phyloP scores from a whole-genome alignment of 345 rosid genomes.

The Eucalyptus sp. region DNA sequence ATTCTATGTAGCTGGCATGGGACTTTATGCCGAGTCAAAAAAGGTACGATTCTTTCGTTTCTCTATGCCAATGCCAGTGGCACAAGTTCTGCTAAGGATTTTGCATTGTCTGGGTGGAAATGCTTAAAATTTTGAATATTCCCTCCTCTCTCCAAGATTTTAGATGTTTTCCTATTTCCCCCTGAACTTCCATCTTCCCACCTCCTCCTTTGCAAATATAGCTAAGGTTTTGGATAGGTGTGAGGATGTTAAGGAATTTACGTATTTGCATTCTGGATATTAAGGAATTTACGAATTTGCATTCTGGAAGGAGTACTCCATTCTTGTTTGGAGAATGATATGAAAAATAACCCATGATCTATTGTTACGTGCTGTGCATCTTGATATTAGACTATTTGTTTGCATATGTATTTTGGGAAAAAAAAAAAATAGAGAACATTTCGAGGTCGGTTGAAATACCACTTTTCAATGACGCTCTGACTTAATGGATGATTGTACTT shows the following conservation, averaged over 20 bases:
- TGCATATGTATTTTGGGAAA: background rate
- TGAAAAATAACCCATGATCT: background rate
- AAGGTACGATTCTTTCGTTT: slow-evolving; percentile 35
- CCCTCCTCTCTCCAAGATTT: background rate
- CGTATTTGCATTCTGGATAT: background rate
- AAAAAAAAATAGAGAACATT: background rate
- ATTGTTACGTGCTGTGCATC: background rate
- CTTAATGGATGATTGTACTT: background rate
- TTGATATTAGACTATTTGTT: background rate
- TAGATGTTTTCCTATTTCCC: background rate
- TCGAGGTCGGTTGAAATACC: background rate
- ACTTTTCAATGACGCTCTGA: background rate
- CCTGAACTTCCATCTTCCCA: background rate
- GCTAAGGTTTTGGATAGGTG: background rate
- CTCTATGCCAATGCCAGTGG: background rate
- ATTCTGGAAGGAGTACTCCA: background rate
- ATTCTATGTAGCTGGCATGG: slow-evolving; percentile 91
- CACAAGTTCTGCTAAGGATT: background rate
- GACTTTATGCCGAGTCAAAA: slow-evolving; percentile 87
- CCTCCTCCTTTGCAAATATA: background rate
- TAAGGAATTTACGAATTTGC: background rate
- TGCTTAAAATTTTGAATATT: background rate
- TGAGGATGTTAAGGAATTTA: background rate
- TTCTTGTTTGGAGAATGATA: background rate
- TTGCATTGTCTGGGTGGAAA: background rate